Evolutionary conservation across 2,329 filamentous ascomycete species (phyloP).

Genomic region (Paradendryphiella salina): DNA sequence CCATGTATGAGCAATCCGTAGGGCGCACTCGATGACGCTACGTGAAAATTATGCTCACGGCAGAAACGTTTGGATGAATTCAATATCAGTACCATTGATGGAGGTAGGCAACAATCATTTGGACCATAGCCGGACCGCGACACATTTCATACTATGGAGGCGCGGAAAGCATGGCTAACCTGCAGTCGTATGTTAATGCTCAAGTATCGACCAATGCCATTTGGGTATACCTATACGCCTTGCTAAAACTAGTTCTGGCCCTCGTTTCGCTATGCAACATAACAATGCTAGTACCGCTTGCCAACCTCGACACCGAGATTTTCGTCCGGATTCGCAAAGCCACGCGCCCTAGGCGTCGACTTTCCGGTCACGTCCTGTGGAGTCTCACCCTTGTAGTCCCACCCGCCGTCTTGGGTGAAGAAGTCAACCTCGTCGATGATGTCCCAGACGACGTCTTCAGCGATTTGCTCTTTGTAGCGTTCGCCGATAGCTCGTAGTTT

Average conservation of each 20-base stretch:
- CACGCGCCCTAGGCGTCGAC: slow-evolving; percentile 44
- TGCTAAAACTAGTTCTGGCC: slow-evolving; percentile 2
- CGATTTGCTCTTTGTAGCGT: slow-evolving; percentile 89
- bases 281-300: slow-evolving; percentile 32
- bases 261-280: neutral
- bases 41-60: neutral
- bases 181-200: neutral
- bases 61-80: neutral
- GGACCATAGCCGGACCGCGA: neutral
- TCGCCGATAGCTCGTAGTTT: slow-evolving; percentile 67
- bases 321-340: slow-evolving; percentile 45
- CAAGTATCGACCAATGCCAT: neutral
- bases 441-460: slow-evolving; percentile 91
- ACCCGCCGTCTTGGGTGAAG: slow-evolving; percentile 70
- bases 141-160: neutral
- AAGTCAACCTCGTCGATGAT: slow-evolving; percentile 93
- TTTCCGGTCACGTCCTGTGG: slow-evolving; percentile 39
- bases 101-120: no score
- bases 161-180: neutral
- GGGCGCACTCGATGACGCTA: neutral
- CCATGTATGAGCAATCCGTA: neutral
- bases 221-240: slow-evolving; percentile 18
- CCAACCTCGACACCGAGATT: slow-evolving; percentile 45
- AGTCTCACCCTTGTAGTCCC: slow-evolving; percentile 46
- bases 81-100: no score